These are phyloP conservation scores for Aspergillus nidulans DNA, from an alignment of 495 filamentous ascomycete species.

Conservation along the genomic window DNA sequence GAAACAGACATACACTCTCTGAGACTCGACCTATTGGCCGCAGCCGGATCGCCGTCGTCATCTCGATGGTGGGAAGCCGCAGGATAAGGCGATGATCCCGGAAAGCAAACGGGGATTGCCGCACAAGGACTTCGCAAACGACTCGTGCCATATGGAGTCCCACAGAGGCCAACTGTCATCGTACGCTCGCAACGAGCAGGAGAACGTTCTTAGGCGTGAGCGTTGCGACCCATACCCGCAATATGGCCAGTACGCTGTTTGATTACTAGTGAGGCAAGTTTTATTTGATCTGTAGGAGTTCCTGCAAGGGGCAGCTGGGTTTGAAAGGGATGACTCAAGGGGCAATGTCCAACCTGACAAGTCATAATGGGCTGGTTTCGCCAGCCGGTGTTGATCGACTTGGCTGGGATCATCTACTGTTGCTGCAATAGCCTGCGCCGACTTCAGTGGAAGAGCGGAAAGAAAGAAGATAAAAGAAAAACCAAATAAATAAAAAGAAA, in stretches of 20 bases:
- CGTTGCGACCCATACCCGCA: neutral
- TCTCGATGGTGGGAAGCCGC: neutral
- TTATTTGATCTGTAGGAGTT: neutral
- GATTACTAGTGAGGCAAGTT: neutral
- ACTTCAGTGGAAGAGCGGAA: neutral
- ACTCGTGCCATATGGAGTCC: neutral
- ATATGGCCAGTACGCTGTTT: neutral
- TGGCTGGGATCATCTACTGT: neutral
- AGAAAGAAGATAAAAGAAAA: neutral
- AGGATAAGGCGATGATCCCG: neutral
- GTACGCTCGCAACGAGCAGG: neutral
- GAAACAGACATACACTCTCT: neutral
- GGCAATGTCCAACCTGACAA: conserved; percentile 6
- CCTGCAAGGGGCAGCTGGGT: conserved; percentile 7
- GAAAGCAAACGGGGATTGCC: neutral
- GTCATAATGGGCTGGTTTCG: neutral
- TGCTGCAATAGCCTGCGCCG: neutral
- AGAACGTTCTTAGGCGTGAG: neutral
- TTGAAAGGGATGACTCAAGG: conserved; percentile 16
- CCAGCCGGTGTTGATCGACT: neutral
- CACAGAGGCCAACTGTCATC: neutral
- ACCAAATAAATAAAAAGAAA: neutral
- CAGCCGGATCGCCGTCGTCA: conserved; percentile 1
- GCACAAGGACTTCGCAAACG: neutral
- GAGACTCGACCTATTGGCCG: conserved; percentile 2